A percentile compares a stretch with the other conserved stretches of the same genome.
These are phyloP conservation scores for Solanum hybrid DNA, from an alignment of 305 asterid genomes.

Conservation along the genomic window DNA sequence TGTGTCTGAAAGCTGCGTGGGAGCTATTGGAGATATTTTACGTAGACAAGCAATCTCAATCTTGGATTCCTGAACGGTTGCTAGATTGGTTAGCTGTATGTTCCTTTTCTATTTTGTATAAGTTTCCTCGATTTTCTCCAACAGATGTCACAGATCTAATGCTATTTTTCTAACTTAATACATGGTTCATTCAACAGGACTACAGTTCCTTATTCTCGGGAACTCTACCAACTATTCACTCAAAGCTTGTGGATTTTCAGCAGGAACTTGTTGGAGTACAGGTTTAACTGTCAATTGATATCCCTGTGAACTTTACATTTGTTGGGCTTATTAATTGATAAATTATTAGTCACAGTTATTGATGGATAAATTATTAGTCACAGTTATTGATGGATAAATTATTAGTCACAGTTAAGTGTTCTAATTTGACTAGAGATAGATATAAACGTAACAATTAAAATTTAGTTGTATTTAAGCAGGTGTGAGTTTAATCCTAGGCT, in stretches of 20 bases:
- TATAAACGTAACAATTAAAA: not conserved
- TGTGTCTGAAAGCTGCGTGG: conserved; percentile 87
- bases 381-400: not conserved
- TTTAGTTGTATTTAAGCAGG: not conserved
- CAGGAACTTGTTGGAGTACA: conserved; percentile 52
- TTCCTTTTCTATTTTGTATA: not conserved
- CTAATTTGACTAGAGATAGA: not conserved
- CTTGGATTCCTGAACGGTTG: conserved; percentile 84
- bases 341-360: not conserved
- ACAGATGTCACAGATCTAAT: not conserved
- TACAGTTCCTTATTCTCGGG: conserved; percentile 69
- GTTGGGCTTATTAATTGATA: not conserved
- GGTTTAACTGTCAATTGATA: conserved; percentile 26
- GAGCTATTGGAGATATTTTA: conserved; percentile 88
- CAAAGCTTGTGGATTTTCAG: conserved; percentile 73
- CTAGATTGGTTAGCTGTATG: conserved; percentile 94
- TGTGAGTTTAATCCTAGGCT: not conserved
- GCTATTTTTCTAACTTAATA: not conserved
- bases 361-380: not conserved
- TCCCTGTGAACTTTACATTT: not conserved
- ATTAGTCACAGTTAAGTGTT: not conserved
- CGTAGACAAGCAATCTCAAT: conserved; percentile 75
- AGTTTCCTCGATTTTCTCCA: not conserved
- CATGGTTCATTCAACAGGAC: conserved; percentile 40
- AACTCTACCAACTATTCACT: conserved; percentile 58